These are phyloP conservation scores for Tricholoma sp. DNA, from an alignment of 768 basidiomycete species.

Conservation along the genomic window DNA sequence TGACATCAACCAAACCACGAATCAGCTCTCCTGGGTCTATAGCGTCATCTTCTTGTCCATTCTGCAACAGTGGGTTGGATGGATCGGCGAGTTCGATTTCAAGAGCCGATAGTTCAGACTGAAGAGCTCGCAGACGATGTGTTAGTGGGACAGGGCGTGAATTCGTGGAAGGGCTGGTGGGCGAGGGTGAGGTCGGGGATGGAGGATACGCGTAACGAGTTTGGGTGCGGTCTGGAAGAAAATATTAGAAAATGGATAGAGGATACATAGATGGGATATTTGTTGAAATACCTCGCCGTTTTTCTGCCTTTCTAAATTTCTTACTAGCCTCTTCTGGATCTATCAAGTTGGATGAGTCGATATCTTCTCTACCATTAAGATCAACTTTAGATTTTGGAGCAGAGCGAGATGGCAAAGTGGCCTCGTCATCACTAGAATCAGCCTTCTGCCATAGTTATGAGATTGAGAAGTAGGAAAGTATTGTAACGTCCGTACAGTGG, in stretches of 20 bases:
- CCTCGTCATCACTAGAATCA: conserved; percentile 67
- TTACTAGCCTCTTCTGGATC: conserved; percentile 62
- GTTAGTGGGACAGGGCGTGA: conserved; percentile 44
- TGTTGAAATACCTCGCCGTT: conserved; percentile 42
- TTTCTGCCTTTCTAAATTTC: conserved; percentile 70
- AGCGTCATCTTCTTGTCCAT: conserved; percentile 53
- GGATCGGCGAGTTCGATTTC: conserved; percentile 83
- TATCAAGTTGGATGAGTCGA: conserved; percentile 63
- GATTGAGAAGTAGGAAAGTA: background rate
- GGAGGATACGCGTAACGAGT: conserved; percentile 67
- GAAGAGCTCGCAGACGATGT: conserved; percentile 58
- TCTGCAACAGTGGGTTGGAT: conserved; percentile 60
- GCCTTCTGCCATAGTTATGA: conserved; percentile 37
- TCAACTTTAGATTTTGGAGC: conserved; percentile 36
- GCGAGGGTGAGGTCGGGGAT: conserved; percentile 48
- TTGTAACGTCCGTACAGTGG: conserved; percentile 38
- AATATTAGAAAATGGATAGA: background rate
- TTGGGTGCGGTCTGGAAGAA: conserved; percentile 39
- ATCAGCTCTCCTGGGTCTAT: conserved; percentile 74
- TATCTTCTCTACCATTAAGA: conserved; percentile 49
- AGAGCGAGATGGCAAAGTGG: conserved; percentile 33
- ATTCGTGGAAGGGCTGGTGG: conserved; percentile 25
- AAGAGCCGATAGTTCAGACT: conserved; percentile 72
- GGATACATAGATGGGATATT: background rate
- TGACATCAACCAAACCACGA: conserved; percentile 70